phyloP scores from a whole-genome alignment of 164 flowering plant species.

The Dillenia suffruticosa region DNA sequence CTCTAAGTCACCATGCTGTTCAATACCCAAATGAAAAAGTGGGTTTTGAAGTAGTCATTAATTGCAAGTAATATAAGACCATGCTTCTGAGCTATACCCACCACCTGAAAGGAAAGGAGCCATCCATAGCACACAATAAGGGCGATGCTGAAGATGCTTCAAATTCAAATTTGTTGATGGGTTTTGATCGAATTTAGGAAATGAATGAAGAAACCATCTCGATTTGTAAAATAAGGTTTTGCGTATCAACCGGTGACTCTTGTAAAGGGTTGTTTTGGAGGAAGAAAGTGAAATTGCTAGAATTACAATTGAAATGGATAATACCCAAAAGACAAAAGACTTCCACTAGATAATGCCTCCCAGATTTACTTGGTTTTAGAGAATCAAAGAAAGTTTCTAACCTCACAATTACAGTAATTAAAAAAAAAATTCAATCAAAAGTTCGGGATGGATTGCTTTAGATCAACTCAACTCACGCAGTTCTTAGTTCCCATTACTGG shows the following conservation, averaged over 20 bases:
- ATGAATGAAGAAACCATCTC: too few species aligned
- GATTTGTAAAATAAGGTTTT: too few species aligned
- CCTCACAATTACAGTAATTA: too few species aligned
- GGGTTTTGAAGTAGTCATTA: slow-evolving; percentile 20
- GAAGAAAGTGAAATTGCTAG: slow-evolving; percentile 21
- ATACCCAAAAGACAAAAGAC: neutral
- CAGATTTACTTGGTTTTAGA: too few species aligned
- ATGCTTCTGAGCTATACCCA: slow-evolving; percentile 85
- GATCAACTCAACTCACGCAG: too few species aligned
- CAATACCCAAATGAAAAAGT: slow-evolving; percentile 44
- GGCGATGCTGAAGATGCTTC: neutral
- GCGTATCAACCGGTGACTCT: neutral
- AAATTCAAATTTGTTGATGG: too few species aligned
- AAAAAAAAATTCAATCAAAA: too few species aligned
- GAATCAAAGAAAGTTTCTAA: too few species aligned
- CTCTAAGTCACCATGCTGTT: slow-evolving; percentile 64
- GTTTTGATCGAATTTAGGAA: too few species aligned
- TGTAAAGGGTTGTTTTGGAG: slow-evolving; percentile 15
- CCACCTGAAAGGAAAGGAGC: slow-evolving; percentile 87
- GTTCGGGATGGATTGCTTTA: too few species aligned
- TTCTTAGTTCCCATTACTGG: too few species aligned
- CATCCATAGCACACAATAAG: slow-evolving; percentile 70
- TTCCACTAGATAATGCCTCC: too few species aligned
- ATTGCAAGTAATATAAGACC: slow-evolving; percentile 75
- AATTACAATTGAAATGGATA: slow-evolving; percentile 18